Conservation (phyloP, 257 asterid species). For the Penstemon davidsonii region DNA sequence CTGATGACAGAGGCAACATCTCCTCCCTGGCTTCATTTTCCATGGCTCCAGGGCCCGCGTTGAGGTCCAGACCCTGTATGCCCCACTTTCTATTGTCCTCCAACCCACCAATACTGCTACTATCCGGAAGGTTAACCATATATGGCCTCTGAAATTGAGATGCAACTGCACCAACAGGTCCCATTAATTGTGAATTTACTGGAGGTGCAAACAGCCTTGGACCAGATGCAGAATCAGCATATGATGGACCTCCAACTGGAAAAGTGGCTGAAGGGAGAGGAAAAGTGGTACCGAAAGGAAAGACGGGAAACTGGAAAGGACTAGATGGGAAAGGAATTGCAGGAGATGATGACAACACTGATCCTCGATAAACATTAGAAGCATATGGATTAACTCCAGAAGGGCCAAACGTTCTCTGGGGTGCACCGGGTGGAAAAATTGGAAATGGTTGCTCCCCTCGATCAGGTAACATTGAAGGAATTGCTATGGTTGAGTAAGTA, state of each 20-base stretch:
- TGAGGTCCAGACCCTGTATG: slow-evolving; percentile 77
- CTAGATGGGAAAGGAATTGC: slow-evolving; percentile 58
- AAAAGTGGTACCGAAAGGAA: slow-evolving; percentile 58
- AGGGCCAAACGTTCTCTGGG: slow-evolving; percentile 63
- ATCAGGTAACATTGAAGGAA: slow-evolving; percentile 59
- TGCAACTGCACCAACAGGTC: slow-evolving; percentile 53
- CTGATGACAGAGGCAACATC: slow-evolving; percentile 44
- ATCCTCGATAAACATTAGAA: slow-evolving; percentile 72
- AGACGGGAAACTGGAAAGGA: slow-evolving; percentile 57
- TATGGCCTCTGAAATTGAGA: slow-evolving; percentile 75
- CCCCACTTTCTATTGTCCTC: slow-evolving; percentile 71
- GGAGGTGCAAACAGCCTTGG: slow-evolving; percentile 58
- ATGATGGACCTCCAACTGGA: slow-evolving; percentile 54
- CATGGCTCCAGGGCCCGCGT: slow-evolving; percentile 71
- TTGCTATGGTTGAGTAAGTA: slow-evolving; percentile 52
- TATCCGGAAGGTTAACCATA: slow-evolving; percentile 53
- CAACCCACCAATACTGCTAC: slow-evolving; percentile 40
- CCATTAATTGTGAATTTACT: slow-evolving; percentile 56
- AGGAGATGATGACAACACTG: slow-evolving; percentile 83
- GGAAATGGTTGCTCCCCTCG: slow-evolving; percentile 54
- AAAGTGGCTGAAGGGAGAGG: slow-evolving; percentile 63
- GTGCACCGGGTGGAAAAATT: slow-evolving; percentile 54
- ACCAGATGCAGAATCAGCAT: slow-evolving; percentile 59
- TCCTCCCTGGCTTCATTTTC: slow-evolving; percentile 70
- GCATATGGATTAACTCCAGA: slow-evolving; percentile 48